A percentile compares a stretch with the other conserved stretches of the same genome.
phyloP scores from a whole-genome alignment of 192 early-diverging fungal genomes.

The Backusella parvicylindrica region DNA sequence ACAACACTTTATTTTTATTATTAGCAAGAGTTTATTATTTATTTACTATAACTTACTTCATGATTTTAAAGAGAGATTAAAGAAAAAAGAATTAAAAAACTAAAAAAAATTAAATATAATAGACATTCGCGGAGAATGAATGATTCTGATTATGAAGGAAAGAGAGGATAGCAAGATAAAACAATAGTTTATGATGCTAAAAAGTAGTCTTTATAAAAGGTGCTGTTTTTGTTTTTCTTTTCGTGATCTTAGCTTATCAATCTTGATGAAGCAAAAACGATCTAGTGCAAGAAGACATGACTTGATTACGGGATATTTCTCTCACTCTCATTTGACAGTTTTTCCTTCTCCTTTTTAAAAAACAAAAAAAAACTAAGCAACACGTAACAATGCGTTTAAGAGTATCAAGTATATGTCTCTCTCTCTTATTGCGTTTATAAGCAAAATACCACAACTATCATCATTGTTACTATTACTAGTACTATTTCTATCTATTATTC shows the following conservation, averaged over 20 bases:
- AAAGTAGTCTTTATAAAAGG: too few species aligned
- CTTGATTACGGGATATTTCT: not conserved
- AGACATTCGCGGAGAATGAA: not conserved
- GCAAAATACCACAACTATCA: too few species aligned
- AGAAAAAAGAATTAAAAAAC: not conserved
- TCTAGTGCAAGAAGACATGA: too few species aligned
- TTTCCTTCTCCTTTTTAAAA: not conserved
- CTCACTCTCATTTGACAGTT: not conserved
- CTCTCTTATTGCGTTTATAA: not conserved
- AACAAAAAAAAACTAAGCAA: not conserved
- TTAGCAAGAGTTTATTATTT: not conserved
- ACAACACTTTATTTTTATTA: slow-evolving; percentile 54
- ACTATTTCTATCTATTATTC: too few species aligned
- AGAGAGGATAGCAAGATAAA: too few species aligned
- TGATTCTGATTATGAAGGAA: too few species aligned
- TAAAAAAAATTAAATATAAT: not conserved
- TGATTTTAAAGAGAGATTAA: not conserved
- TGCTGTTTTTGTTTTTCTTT: not conserved
- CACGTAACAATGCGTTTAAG: not conserved
- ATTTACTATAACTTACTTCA: not conserved
- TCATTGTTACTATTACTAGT: too few species aligned
- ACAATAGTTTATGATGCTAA: too few species aligned
- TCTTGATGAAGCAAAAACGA: too few species aligned
- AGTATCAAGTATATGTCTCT: not conserved
- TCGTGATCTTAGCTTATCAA: not conserved